phyloP scores from a whole-genome alignment of 164 flowering plant species.

The Litsea cubeba region DNA sequence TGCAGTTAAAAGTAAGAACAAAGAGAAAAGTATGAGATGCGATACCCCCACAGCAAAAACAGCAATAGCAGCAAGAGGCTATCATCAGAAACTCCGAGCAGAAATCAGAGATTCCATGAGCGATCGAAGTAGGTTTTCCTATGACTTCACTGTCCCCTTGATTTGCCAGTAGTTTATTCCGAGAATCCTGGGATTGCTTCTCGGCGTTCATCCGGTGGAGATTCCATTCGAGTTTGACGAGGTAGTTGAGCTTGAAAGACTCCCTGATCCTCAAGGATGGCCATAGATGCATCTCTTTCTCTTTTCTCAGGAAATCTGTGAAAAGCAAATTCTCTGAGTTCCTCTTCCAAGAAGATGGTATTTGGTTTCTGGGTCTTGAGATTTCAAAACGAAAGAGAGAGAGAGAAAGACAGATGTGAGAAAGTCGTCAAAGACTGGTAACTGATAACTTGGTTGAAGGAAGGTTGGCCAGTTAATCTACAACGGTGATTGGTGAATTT shows the following conservation, averaged over 20 bases:
- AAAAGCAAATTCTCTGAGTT: neutral
- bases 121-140: slow-evolving; percentile 7
- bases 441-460: too few species aligned
- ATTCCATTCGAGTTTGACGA: slow-evolving; percentile 54
- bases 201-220: slow-evolving; percentile 42
- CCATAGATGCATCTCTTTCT: slow-evolving; percentile 65
- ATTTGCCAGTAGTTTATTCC: slow-evolving; percentile 30
- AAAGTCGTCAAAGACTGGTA: too few species aligned
- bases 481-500: too few species aligned
- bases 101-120: slow-evolving; percentile 3
- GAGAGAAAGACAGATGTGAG: too few species aligned
- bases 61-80: slow-evolving; percentile 53
- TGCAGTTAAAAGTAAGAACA: too few species aligned
- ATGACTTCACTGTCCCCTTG: slow-evolving; percentile 4
- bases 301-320: neutral
- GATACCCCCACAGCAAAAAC: slow-evolving; percentile 76
- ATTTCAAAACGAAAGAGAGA: too few species aligned
- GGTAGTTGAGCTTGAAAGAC: slow-evolving; percentile 49
- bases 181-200: slow-evolving; percentile 20
- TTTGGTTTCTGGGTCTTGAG: too few species aligned
- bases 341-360: too few species aligned
- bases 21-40: neutral
- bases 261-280: slow-evolving; percentile 53
- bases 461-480: too few species aligned
- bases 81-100: slow-evolving; percentile 37